These are phyloP conservation scores for Aspergillus phoenicis DNA, from an alignment of 2,329 filamentous ascomycete species.

Conservation along the genomic window DNA sequence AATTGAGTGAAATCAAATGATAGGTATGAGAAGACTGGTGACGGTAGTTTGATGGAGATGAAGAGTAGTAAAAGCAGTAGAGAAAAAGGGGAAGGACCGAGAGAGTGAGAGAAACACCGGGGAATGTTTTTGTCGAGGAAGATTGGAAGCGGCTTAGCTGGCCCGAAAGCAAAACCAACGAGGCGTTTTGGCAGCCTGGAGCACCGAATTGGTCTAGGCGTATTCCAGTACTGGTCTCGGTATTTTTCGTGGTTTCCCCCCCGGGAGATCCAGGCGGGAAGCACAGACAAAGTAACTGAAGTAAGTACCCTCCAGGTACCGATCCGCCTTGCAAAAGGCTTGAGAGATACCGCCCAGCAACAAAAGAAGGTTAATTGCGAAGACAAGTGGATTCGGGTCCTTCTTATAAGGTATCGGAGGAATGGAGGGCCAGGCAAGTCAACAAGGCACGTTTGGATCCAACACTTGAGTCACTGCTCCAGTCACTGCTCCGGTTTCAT, in stretches of 20 bases:
- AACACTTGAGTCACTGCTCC: neutral
- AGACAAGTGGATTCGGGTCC: neutral
- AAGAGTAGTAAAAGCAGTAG: neutral
- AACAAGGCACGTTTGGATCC: neutral
- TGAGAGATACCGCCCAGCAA: neutral
- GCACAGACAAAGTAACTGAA: neutral
- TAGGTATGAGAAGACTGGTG: neutral
- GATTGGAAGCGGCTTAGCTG: conserved; percentile 21
- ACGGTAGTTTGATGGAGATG: conserved; percentile 7
- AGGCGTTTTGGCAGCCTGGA: conserved; percentile 6
- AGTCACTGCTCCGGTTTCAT: conserved; percentile 4
- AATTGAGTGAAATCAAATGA: neutral
- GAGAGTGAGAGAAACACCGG: neutral
- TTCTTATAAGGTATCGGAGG: neutral
- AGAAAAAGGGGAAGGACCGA: conserved; percentile 9
- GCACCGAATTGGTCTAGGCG: neutral
- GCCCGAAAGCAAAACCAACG: conserved; percentile 17
- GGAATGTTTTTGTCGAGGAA: conserved; percentile 7
- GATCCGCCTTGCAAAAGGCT: neutral
- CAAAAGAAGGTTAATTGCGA: neutral
- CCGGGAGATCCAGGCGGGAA: neutral
- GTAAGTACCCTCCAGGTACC: neutral
- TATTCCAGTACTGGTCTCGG: neutral
- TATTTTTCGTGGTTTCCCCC: no score
- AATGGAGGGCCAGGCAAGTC: neutral